Percentiles rank a stretch among this genome's conserved stretches.
Evolutionary conservation across 2,329 filamentous ascomycete species (phyloP).

Genomic region (Apiospora rasikravindrae): DNA sequence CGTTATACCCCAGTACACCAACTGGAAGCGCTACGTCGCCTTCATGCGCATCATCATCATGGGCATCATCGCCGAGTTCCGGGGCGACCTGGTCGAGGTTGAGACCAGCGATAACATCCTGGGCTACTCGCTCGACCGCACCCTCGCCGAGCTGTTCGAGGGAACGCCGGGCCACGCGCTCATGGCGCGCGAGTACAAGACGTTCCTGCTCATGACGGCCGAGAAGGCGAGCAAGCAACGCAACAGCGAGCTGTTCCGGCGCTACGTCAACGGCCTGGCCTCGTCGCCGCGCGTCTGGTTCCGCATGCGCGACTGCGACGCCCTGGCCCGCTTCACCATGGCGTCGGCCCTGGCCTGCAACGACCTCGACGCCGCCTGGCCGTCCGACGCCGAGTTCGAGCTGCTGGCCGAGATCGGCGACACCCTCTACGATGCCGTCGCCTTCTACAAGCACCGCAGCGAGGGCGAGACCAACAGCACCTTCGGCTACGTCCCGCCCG

Average conservation of each 20-base stretch:
- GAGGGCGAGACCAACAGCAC: constrained; percentile 42
- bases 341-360: constrained; percentile 40
- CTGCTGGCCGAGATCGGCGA: constrained; percentile 34
- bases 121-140: constrained; percentile 28
- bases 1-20: constrained; percentile 34
- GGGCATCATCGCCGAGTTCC: constrained; percentile 32
- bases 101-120: constrained; percentile 22
- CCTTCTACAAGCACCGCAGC: constrained; percentile 41
- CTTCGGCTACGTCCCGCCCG: constrained; percentile 36
- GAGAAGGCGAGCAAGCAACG: constrained; percentile 28
- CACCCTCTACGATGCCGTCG: constrained; percentile 39
- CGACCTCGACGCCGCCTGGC: constrained; percentile 35
- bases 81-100: constrained; percentile 27
- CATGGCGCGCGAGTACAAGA: constrained; percentile 31
- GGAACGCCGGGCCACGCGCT: constrained; percentile 23
- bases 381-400: constrained; percentile 30
- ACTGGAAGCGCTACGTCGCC: constrained; percentile 31
- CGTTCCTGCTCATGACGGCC: constrained; percentile 30
- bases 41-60: constrained; percentile 31
- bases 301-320: constrained; percentile 41
- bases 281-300: constrained; percentile 36
- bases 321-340: constrained; percentile 39
- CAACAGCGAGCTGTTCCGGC: constrained; percentile 33
- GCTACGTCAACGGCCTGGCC: constrained; percentile 36
- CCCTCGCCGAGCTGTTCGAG: constrained; percentile 28